Conservation (phyloP, 768 basidiomycete species). For the Chalciporus pseudorubinellus region DNA sequence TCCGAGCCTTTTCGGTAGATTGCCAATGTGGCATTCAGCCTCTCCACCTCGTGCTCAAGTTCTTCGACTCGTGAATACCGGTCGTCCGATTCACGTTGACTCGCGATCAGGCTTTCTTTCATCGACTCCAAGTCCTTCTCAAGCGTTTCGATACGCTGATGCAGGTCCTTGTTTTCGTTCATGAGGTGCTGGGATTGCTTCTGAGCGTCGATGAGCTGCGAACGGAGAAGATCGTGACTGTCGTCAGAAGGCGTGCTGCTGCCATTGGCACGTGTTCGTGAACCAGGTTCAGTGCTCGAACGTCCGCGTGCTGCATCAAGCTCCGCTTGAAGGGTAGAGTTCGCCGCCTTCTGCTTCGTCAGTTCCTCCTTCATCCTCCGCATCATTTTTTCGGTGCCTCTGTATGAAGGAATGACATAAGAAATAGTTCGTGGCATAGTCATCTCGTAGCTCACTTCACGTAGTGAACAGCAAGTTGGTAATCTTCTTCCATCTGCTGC, state of each 20-base stretch:
- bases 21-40: conserved; percentile 66
- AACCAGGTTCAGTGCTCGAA: conserved; percentile 50
- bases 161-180: conserved; percentile 74
- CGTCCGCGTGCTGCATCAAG: conserved; percentile 68
- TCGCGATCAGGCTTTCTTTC: conserved; percentile 64
- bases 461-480: conserved; percentile 94
- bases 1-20: conserved; percentile 75
- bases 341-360: conserved; percentile 83
- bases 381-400: conserved; percentile 98
- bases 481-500: conserved; percentile 91
- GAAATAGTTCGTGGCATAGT: conserved; percentile 9
- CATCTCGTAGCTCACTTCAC: conserved; percentile 71
- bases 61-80: conserved; percentile 74
- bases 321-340: conserved; percentile 79
- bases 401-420: conserved; percentile 32
- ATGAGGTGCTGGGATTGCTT: conserved; percentile 70
- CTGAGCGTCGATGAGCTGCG: conserved; percentile 75
- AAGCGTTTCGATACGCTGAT: conserved; percentile 65
- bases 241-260: conserved; percentile 82
- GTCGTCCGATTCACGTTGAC: conserved; percentile 79
- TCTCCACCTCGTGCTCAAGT: conserved; percentile 76
- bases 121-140: conserved; percentile 73
- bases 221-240: conserved; percentile 56
- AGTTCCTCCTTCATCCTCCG: conserved; percentile 94
- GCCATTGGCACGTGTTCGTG: conserved; percentile 62